Evolutionary conservation across 2,329 filamentous ascomycete species (phyloP).

Genomic region (Alternaria angustiovoidea): DNA sequence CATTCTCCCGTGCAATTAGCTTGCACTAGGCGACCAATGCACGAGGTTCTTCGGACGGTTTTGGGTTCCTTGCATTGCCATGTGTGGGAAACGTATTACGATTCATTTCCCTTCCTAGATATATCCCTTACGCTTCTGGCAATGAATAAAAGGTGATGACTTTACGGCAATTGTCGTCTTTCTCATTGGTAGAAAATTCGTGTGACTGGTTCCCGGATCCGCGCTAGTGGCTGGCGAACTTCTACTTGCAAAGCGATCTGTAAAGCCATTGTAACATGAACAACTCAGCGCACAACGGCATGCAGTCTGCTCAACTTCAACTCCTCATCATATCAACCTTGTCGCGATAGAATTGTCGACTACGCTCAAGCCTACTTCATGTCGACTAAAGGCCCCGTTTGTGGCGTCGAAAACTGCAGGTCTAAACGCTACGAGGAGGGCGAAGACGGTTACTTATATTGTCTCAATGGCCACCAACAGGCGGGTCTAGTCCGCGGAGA

Average conservation of each 20-base stretch:
- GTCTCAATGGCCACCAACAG: constrained; percentile 77
- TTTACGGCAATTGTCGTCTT: constrained; percentile 35
- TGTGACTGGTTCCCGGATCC: constrained; percentile 33
- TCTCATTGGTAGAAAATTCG: constrained; percentile 29
- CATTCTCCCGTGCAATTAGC: constrained; percentile 39
- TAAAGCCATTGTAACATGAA: not conserved
- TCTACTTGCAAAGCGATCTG: constrained; percentile 5
- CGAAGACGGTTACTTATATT: constrained; percentile 80
- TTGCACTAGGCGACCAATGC: constrained; percentile 44
- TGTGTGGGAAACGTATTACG: constrained; percentile 48
- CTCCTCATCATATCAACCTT: not conserved
- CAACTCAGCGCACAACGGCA: not conserved
- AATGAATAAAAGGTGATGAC: constrained; percentile 49
- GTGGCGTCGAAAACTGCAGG: constrained; percentile 71
- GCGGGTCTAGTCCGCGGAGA: constrained; percentile 43
- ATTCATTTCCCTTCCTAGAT: constrained; percentile 45
- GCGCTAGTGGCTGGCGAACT: constrained; percentile 34
- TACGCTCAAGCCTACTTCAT: not conserved
- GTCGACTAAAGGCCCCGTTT: constrained; percentile 47
- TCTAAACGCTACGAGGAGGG: constrained; percentile 71
- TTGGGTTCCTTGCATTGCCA: constrained; percentile 51
- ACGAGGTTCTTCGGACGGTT: constrained; percentile 48
- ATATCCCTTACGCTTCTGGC: constrained; percentile 48
- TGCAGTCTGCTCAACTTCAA: not conserved
- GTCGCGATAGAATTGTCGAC: not conserved